phyloP scores from a whole-genome alignment of 2,329 filamentous ascomycete species.

The Epichloe glyceriae region DNA sequence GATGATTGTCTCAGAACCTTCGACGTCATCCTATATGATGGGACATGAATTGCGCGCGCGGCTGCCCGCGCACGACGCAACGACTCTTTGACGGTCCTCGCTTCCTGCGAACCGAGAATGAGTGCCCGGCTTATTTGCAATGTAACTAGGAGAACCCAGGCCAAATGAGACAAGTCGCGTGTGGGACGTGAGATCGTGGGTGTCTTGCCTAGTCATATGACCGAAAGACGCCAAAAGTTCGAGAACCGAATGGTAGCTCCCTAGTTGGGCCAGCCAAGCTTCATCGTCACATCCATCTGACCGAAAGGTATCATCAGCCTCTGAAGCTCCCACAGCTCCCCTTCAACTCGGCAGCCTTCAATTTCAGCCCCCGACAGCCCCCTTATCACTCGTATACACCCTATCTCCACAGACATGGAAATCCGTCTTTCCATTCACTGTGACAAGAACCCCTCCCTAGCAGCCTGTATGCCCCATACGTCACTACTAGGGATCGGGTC shows the following conservation, averaged over 20 bases:
- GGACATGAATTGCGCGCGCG: not conserved
- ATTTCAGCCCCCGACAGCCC: conserved; percentile 13
- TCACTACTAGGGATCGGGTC: conserved; percentile 19
- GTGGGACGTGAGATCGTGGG: too few species aligned
- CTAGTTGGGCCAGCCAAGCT: too few species aligned
- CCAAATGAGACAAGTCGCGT: too few species aligned
- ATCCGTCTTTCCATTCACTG: conserved; percentile 12
- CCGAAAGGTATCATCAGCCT: not conserved
- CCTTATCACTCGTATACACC: conserved; percentile 12
- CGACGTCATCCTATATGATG: not conserved
- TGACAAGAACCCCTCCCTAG: conserved; percentile 11
- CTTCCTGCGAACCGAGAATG: too few species aligned
- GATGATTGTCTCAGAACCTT: too few species aligned
- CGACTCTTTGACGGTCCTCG: too few species aligned
- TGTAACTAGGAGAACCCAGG: too few species aligned
- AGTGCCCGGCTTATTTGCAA: too few species aligned
- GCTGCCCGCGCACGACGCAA: not conserved
- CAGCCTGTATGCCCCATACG: conserved; percentile 15
- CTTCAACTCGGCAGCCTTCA: conserved; percentile 14
- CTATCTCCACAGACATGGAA: conserved; percentile 18
- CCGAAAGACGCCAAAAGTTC: too few species aligned
- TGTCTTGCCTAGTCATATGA: too few species aligned
- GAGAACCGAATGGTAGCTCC: too few species aligned
- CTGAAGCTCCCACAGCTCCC: conserved; percentile 13
- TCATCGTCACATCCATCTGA: too few species aligned